These are phyloP conservation scores for Phoenix dactylifera DNA, from an alignment of 176 grass and related monocot genomes.

Conservation along the genomic window DNA sequence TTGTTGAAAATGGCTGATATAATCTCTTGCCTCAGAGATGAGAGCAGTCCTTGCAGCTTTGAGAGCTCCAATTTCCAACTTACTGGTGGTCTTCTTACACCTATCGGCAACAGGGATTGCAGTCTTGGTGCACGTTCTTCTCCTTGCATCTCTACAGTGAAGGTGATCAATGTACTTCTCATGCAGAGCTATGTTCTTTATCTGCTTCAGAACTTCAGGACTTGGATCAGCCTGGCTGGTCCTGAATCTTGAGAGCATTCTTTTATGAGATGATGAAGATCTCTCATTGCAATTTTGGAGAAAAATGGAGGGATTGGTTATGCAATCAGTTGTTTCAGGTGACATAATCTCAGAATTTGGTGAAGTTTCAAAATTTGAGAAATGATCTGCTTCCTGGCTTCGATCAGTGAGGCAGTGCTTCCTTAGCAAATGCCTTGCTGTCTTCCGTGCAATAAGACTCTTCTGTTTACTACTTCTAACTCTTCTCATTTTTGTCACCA, in stretches of 20 bases:
- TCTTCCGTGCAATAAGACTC: constrained; percentile 44
- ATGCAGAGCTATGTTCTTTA: constrained; percentile 66
- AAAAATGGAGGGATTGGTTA: background rate
- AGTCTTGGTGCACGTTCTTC: constrained; percentile 26
- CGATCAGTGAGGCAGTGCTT: constrained; percentile 47
- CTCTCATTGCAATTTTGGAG: constrained; percentile 25
- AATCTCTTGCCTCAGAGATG: constrained; percentile 58
- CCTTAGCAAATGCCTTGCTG: constrained; percentile 61
- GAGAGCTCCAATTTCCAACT: constrained; percentile 24
- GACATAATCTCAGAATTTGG: constrained; percentile 30
- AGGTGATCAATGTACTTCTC: constrained; percentile 85
- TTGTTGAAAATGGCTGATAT: constrained; percentile 49
- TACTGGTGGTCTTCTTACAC: constrained; percentile 10
- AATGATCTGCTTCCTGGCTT: constrained; percentile 60
- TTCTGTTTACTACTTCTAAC: constrained; percentile 43
- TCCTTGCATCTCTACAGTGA: constrained; percentile 43
- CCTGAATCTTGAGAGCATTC: constrained; percentile 28
- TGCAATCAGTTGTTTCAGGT: constrained; percentile 33
- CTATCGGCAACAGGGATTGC: constrained; percentile 12
- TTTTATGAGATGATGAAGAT: constrained; percentile 27
- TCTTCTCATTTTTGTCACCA: constrained; percentile 24
- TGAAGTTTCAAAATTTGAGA: constrained; percentile 75
- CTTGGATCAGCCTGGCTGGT: constrained; percentile 32
- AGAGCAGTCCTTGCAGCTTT: constrained; percentile 55
- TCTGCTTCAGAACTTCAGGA: constrained; percentile 49